These are phyloP conservation scores for Endoconidiophora polonica DNA, from an alignment of 2,329 filamentous ascomycete genomes.

Conservation along the genomic window DNA sequence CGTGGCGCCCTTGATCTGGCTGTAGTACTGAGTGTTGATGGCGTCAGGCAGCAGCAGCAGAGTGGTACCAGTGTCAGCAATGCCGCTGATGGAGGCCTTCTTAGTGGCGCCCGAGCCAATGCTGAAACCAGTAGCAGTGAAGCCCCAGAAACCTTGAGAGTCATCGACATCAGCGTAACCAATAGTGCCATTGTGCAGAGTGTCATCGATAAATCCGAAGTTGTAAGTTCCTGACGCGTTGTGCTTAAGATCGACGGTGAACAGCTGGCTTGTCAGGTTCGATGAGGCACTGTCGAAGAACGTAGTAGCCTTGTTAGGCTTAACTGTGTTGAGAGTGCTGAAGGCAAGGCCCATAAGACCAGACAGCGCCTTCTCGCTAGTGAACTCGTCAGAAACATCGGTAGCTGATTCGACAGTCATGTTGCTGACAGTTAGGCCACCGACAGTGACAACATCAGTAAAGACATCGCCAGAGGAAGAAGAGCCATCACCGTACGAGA, in stretches of 20 bases:
- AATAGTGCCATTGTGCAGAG: conserved; percentile 39
- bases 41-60: conserved; percentile 41
- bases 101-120: conserved; percentile 11
- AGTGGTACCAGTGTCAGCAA: conserved; percentile 45
- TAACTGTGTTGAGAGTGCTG: conserved; percentile 26
- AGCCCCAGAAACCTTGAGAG: conserved; percentile 46
- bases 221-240: conserved; percentile 1
- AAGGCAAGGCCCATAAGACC: conserved; percentile 30
- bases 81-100: conserved; percentile 28
- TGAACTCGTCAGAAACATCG: conserved; percentile 25
- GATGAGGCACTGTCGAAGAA: conserved; percentile 23
- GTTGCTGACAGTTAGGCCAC: conserved; percentile 22
- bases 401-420: conserved; percentile 29
- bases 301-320: conserved; percentile 25
- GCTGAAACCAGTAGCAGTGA: conserved; percentile 22
- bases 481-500: conserved; percentile 28
- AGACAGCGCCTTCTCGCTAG: conserved; percentile 19
- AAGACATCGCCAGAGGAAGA: conserved; percentile 27
- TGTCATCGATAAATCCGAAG: conserved; percentile 33
- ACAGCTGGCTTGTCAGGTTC: background rate
- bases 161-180: conserved; percentile 38
- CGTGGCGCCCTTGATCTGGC: conserved; percentile 26
- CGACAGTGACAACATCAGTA: conserved; percentile 26
- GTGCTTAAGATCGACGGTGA: conserved; percentile 8
- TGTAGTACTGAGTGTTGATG: conserved; percentile 34